Conservation (phyloP, 208 protist species). For the Crithidia brevicula region DNA sequence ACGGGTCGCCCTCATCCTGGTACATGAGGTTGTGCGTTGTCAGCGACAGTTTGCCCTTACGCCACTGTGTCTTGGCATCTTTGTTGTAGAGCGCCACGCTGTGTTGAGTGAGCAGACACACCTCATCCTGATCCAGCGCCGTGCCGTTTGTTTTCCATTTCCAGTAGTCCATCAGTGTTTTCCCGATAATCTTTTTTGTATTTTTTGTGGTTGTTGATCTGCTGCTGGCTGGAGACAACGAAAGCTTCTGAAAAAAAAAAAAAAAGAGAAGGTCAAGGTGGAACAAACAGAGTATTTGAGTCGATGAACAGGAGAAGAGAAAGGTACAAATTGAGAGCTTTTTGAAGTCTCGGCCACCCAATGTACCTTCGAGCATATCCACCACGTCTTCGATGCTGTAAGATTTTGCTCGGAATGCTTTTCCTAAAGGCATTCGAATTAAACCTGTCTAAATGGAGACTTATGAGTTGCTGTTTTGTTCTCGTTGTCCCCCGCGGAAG, state of each 20-base stretch:
- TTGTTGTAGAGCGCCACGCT: slow-evolving; percentile 63
- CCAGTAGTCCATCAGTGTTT: slow-evolving; percentile 59
- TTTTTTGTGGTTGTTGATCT: no score
- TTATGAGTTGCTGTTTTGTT: no score
- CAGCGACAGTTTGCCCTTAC: slow-evolving; percentile 65
- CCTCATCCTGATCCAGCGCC: slow-evolving; percentile 47
- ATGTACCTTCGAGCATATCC: no score
- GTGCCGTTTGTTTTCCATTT: slow-evolving; percentile 32
- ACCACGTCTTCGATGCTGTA: no score
- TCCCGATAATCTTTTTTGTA: neutral
- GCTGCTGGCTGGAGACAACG: no score
- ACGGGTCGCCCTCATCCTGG: slow-evolving; percentile 31
- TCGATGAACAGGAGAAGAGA: no score
- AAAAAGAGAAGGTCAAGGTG: neutral
- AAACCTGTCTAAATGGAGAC: no score
- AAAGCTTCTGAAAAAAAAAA: neutral
- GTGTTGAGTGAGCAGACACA: slow-evolving; percentile 49
- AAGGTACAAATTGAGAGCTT: no score
- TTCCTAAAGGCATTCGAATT: no score
- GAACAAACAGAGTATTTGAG: neutral
- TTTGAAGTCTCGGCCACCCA: no score
- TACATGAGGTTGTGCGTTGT: slow-evolving; percentile 75
- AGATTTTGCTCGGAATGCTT: no score
- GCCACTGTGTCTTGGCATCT: slow-evolving; percentile 54
- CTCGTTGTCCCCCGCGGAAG: no score